These are phyloP conservation scores for Citrus medica DNA, from an alignment of 345 rosid species.

Conservation along the genomic window DNA sequence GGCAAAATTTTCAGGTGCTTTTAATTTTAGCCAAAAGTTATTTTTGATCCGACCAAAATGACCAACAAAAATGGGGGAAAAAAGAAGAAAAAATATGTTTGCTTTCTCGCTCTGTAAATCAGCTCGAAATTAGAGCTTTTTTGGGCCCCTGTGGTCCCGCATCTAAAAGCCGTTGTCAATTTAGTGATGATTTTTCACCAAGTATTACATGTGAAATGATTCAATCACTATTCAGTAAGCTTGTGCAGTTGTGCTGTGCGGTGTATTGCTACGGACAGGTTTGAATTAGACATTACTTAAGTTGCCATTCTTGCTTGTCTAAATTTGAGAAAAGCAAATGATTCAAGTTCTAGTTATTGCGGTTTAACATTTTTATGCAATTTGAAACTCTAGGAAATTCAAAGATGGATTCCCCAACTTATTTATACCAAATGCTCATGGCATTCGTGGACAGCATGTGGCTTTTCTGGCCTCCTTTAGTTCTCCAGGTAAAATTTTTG, in stretches of 20 bases:
- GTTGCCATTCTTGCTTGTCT: neutral
- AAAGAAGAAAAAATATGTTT: no score
- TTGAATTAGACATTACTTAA: neutral
- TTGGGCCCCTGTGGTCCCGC: neutral
- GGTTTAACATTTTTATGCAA: neutral
- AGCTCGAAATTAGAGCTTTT: neutral
- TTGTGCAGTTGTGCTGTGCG: neutral
- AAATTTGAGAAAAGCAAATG: neutral
- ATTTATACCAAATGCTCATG: conserved; percentile 94
- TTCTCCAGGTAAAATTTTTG: conserved; percentile 84
- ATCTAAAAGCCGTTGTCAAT: neutral
- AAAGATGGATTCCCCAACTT: conserved; percentile 94
- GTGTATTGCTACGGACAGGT: neutral
- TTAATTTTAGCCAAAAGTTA: neutral
- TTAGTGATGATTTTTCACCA: no score
- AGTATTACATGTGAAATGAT: neutral
- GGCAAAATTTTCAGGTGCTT: neutral
- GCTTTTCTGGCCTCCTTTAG: conserved; percentile 95
- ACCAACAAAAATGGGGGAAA: no score
- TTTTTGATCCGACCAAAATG: neutral
- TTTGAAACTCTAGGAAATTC: conserved; percentile 52
- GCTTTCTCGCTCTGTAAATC: neutral
- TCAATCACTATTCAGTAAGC: neutral
- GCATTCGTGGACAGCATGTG: conserved; percentile 84
- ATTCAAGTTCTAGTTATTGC: neutral